A percentile compares a stretch with the other conserved stretches of the same genome.
These are phyloP conservation scores for Pythium pyrilobum DNA, from an alignment of 352 stramenopile genomes.

Conservation along the genomic window DNA sequence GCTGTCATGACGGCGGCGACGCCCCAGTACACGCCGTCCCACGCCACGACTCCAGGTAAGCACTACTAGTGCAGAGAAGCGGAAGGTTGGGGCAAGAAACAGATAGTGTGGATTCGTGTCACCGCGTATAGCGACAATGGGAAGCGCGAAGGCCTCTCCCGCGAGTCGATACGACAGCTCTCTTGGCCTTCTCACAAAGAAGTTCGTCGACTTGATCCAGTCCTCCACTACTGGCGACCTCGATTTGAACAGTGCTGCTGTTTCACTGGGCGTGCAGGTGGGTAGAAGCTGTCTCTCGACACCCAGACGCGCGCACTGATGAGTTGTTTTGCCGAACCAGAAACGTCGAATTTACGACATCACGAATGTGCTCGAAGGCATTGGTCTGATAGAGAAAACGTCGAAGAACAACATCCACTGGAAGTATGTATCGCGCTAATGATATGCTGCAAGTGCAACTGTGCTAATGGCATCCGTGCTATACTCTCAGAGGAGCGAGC, in stretches of 20 bases:
- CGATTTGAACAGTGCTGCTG: constrained; percentile 93
- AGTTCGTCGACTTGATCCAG: constrained; percentile 95
- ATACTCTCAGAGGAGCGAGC: constrained; percentile 42
- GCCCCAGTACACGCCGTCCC: constrained; percentile 16
- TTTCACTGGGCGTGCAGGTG: constrained; percentile 76
- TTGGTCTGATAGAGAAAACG: constrained; percentile 96
- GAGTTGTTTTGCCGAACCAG: constrained; percentile 16
- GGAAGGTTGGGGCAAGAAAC: neutral
- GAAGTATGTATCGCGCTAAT: constrained; percentile 62
- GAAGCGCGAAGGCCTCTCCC: constrained; percentile 53
- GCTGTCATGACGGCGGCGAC: constrained; percentile 2
- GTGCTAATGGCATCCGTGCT: too few relatives aligned
- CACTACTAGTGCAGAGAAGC: neutral
- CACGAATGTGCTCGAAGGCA: constrained; percentile 98
- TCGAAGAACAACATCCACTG: constrained; percentile 99
- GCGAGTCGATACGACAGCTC: constrained; percentile 94
- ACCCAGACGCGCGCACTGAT: neutral
- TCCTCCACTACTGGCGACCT: constrained; percentile 83
- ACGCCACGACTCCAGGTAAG: constrained; percentile 16
- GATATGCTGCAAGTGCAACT: too few relatives aligned
- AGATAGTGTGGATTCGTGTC: neutral
- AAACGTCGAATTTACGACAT: constrained; percentile 99
- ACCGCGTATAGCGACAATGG: constrained; percentile 7
- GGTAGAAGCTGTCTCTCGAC: too few relatives aligned
- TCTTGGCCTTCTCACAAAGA: constrained; percentile 94